Percentiles rank a stretch among this genome's conserved stretches.
These are phyloP conservation scores for Rhodomyrtus tomentosa DNA, from an alignment of 345 rosid genomes.

Conservation along the genomic window DNA sequence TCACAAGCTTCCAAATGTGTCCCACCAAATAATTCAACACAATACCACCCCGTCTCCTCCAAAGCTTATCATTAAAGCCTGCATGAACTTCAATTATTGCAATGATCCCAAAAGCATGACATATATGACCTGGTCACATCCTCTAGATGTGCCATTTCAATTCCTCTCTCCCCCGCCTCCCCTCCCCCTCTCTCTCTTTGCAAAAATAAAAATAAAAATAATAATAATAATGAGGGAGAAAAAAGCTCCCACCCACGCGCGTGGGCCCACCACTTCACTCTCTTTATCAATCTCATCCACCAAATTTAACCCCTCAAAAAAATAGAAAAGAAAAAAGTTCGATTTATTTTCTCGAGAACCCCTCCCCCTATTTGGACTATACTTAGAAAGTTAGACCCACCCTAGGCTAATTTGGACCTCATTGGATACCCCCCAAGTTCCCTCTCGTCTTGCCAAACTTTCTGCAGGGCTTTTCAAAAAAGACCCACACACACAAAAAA, in stretches of 20 bases:
- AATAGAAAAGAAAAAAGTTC: background rate
- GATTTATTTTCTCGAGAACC: background rate
- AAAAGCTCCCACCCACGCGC: slow-evolving; percentile 19
- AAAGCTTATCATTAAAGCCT: slow-evolving; percentile 52
- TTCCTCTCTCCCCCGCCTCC: background rate
- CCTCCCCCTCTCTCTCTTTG: background rate
- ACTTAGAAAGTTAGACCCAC: background rate
- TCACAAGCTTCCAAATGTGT: background rate
- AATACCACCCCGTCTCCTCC: background rate
- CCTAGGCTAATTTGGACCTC: background rate
- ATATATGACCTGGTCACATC: slow-evolving; percentile 47
- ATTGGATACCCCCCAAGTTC: background rate
- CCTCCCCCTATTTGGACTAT: background rate
- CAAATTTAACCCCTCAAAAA: background rate
- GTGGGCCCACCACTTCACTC: slow-evolving; percentile 7
- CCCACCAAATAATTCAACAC: slow-evolving; percentile 1
- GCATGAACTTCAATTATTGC: slow-evolving; percentile 97
- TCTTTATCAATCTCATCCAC: background rate
- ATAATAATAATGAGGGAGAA: too few relatives aligned
- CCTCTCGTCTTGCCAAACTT: background rate
- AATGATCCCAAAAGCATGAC: slow-evolving; percentile 96
- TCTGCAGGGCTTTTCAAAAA: background rate
- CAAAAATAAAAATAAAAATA: background rate
- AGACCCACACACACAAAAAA: background rate
- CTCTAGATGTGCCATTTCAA: slow-evolving; percentile 10